These are phyloP conservation scores for Metschnikowia bowlesiae DNA, from an alignment of 805 yeast genomes.

Conservation along the genomic window DNA sequence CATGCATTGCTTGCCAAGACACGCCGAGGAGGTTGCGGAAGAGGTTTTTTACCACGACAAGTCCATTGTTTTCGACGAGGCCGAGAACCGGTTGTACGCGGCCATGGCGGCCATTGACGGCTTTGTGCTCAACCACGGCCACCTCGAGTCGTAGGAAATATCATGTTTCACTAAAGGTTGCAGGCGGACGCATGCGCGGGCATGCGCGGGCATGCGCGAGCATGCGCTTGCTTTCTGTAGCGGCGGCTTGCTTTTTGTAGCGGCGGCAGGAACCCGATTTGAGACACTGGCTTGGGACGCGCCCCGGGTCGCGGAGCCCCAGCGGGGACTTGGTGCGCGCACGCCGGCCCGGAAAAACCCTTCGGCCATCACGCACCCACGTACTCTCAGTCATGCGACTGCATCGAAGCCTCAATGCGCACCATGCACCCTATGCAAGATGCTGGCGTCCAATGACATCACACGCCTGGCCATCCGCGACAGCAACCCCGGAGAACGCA, in stretches of 20 bases:
- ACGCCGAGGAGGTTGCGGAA: slow-evolving; percentile 89
- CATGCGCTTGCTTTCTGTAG: background rate
- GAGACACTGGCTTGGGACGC: too few species aligned
- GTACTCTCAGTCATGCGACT: background rate
- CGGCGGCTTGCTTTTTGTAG: background rate
- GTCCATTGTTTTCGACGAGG: slow-evolving; percentile 90
- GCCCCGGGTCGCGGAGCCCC: too few species aligned
- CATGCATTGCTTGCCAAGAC: slow-evolving; percentile 98
- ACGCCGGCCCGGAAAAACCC: background rate
- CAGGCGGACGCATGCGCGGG: background rate
- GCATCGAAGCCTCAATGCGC: background rate
- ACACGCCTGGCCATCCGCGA: background rate
- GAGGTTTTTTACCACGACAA: slow-evolving; percentile 79
- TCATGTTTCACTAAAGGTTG: background rate
- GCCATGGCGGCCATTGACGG: slow-evolving; percentile 93
- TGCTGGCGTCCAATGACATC: slow-evolving; percentile 2
- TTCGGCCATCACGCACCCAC: background rate
- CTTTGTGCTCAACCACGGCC: slow-evolving; percentile 61
- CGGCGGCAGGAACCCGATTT: too few species aligned
- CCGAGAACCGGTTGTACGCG: slow-evolving; percentile 93
- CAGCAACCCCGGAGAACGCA: background rate
- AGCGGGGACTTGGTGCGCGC: background rate
- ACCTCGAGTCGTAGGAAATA: slow-evolving; percentile 10
- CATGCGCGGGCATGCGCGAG: too few species aligned
- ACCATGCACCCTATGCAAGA: background rate